Conservation (phyloP, 2,329 filamentous ascomycete species). For the Periconia sp. region DNA sequence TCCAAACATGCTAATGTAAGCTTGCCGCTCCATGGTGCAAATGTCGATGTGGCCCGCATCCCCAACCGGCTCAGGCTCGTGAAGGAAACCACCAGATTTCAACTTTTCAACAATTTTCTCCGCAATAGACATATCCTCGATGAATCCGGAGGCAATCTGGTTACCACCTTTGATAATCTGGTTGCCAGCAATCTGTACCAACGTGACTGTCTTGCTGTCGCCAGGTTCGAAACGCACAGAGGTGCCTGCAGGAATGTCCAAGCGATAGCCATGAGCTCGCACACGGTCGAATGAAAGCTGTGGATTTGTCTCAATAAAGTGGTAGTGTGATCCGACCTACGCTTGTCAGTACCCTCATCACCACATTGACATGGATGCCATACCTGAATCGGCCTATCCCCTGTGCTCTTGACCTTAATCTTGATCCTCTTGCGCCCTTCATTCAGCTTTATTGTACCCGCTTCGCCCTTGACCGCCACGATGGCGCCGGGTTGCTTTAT, state of each 20-base stretch:
- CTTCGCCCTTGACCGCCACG: constrained; percentile 70
- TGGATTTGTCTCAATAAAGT: constrained; percentile 95
- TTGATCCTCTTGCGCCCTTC: constrained; percentile 74
- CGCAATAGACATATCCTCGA: constrained; percentile 67
- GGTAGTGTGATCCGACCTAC: constrained; percentile 87
- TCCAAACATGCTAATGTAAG: constrained; percentile 89
- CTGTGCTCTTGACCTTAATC: constrained; percentile 81
- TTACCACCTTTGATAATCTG: constrained; percentile 86
- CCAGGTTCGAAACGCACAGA: constrained; percentile 94
- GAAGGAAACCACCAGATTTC: constrained; percentile 76
- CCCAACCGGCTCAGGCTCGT: constrained; percentile 69
- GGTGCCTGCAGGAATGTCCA: constrained; percentile 90
- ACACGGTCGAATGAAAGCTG: constrained; percentile 86
- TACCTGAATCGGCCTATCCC: constrained; percentile 89
- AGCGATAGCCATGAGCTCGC: constrained; percentile 79
- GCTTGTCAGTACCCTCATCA: constrained; percentile 6
- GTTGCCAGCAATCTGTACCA: constrained; percentile 86
- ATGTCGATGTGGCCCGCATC: constrained; percentile 64
- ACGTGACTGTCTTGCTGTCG: constrained; percentile 85
- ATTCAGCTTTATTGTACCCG: constrained; percentile 71
- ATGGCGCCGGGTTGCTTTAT: constrained; percentile 80
- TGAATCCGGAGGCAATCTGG: constrained; percentile 72
- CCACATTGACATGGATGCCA: background rate
- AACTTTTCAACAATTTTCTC: constrained; percentile 72
- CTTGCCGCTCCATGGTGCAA: constrained; percentile 75